Evolutionary conservation across 805 yeast genomes (phyloP).

Genomic region (Lipomyces spencermartinsiae): DNA sequence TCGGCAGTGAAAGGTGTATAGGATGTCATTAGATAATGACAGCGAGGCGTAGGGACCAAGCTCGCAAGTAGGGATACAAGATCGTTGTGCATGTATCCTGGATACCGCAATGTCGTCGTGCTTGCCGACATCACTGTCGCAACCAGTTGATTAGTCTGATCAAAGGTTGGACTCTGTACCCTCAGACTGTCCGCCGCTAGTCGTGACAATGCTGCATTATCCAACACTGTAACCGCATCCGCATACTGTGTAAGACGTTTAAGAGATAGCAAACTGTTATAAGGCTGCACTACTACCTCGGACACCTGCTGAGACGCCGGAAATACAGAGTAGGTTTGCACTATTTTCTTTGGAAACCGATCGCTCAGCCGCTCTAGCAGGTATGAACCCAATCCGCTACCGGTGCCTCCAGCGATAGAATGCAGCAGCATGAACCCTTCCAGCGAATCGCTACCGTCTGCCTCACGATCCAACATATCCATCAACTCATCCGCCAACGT

Average conservation of each 20-base stretch:
- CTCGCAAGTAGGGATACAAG: slow-evolving; percentile 80
- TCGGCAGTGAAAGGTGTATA: slow-evolving; percentile 80
- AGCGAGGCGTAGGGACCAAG: slow-evolving; percentile 81
- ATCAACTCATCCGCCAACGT: slow-evolving; percentile 72
- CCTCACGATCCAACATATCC: slow-evolving; percentile 85
- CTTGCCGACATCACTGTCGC: slow-evolving; percentile 83
- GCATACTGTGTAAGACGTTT: slow-evolving; percentile 82
- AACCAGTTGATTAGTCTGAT: slow-evolving; percentile 82
- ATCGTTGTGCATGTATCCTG: slow-evolving; percentile 89
- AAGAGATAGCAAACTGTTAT: slow-evolving; percentile 83
- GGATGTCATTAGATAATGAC: slow-evolving; percentile 75
- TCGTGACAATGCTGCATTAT: slow-evolving; percentile 80
- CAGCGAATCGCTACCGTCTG: slow-evolving; percentile 86
- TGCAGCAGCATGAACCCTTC: slow-evolving; percentile 92
- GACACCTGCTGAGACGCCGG: slow-evolving; percentile 80
- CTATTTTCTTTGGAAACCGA: slow-evolving; percentile 78
- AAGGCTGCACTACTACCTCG: slow-evolving; percentile 98
- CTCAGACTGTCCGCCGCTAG: slow-evolving; percentile 70
- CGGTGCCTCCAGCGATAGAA: slow-evolving; percentile 98
- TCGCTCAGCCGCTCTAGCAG: slow-evolving; percentile 80
- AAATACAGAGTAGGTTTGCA: slow-evolving; percentile 86
- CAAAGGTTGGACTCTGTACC: slow-evolving; percentile 67
- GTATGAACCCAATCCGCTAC: slow-evolving; percentile 91
- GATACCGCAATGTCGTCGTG: slow-evolving; percentile 88
- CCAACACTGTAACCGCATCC: slow-evolving; percentile 88